Evolutionary conservation across 139 green algal species (phyloP).

Genomic region (Coelastrella sp.): DNA sequence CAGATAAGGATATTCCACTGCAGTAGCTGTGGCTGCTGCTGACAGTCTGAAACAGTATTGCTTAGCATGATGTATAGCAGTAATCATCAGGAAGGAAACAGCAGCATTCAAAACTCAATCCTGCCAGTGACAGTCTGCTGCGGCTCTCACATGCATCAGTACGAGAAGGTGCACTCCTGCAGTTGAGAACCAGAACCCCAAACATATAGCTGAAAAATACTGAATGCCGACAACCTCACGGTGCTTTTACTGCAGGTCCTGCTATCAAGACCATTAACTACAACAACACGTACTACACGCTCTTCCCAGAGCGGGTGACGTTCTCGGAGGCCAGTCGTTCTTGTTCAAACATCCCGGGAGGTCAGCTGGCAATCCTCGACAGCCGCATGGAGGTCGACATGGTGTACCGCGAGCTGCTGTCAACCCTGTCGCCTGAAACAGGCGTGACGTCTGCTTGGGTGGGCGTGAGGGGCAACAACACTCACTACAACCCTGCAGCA

Average conservation of each 20-base stretch:
- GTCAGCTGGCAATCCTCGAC: constrained; percentile 24
- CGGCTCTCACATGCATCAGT: too few species aligned
- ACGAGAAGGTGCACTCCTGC: too few species aligned
- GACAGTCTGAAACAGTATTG: too few species aligned
- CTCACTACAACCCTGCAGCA: constrained; percentile 4
- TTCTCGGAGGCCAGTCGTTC: not conserved
- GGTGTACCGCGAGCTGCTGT: constrained; percentile 1
- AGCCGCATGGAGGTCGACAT: not conserved
- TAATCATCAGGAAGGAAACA: too few species aligned
- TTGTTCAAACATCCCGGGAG: not conserved
- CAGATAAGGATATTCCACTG: not conserved
- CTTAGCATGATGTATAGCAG: too few species aligned
- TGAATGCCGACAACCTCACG: not conserved
- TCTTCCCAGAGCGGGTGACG: constrained; percentile 32
- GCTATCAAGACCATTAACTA: not conserved
- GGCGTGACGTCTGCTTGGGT: constrained; percentile 29
- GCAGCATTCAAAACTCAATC: too few species aligned
- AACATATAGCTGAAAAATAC: too few species aligned
- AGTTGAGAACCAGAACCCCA: too few species aligned
- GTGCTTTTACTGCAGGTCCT: not conserved
- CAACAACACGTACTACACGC: constrained; percentile 9
- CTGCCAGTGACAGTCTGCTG: too few species aligned
- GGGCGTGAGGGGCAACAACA: constrained; percentile 16
- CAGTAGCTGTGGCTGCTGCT: too few species aligned
- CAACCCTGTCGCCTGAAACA: constrained; percentile 18